Percentiles rank a stretch among this genome's conserved stretches.
phyloP scores from a whole-genome alignment of 208 protist genomes.

The Crithidia bombi region DNA sequence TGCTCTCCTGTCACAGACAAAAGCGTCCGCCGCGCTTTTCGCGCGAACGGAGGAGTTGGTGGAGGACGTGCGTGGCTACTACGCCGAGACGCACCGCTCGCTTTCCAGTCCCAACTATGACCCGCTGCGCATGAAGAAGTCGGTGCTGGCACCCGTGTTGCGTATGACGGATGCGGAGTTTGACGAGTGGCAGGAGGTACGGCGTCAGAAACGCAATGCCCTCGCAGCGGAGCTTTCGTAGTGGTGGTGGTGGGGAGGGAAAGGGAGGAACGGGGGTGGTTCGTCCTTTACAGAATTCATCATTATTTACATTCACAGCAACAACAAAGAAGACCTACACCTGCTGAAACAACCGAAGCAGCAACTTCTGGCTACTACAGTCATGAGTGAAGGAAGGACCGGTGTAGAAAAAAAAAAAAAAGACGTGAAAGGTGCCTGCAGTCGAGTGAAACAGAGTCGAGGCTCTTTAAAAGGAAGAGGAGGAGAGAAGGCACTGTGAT shows the following conservation, averaged over 20 bases:
- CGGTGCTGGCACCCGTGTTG: constrained; percentile 64
- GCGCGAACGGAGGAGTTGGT: constrained; percentile 67
- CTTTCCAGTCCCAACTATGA: constrained; percentile 85
- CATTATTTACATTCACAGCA: too few species aligned
- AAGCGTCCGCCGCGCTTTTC: constrained; percentile 42
- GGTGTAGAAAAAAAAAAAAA: too few species aligned
- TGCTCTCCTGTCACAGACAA: constrained; percentile 36
- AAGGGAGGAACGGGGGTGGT: too few species aligned
- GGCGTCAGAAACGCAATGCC: constrained; percentile 56
- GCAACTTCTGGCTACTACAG: too few species aligned
- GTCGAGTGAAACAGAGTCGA: too few species aligned
- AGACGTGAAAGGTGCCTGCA: too few species aligned
- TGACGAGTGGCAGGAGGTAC: constrained; percentile 63
- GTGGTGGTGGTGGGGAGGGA: neutral
- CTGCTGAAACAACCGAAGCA: too few species aligned
- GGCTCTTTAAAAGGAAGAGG: too few species aligned
- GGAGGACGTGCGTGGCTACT: constrained; percentile 61
- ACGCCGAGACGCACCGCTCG: constrained; percentile 78
- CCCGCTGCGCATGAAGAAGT: constrained; percentile 82
- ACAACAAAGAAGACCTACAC: too few species aligned
- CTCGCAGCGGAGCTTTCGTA: constrained; percentile 62
- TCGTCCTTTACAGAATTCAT: too few species aligned
- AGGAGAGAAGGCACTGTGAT: too few species aligned
- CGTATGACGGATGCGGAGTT: constrained; percentile 76
- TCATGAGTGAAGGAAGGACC: too few species aligned